Conservation (phyloP, 2,329 filamentous ascomycete genomes). For the Metarhizium brunneum region DNA sequence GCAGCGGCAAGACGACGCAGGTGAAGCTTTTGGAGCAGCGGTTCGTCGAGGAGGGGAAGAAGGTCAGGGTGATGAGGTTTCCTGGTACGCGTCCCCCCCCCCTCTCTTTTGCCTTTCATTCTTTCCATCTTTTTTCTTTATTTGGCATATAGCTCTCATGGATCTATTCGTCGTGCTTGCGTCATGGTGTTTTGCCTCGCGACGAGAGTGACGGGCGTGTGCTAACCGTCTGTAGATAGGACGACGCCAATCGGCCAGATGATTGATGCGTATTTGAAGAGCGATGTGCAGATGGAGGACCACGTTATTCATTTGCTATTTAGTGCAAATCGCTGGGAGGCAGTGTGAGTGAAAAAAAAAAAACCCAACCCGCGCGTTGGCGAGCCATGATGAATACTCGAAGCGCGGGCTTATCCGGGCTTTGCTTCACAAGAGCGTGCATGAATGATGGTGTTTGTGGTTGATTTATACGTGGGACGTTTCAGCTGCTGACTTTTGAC, state of each 20-base stretch:
- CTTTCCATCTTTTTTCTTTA: no score
- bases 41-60: constrained; percentile 37
- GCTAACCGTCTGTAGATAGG: constrained; percentile 46
- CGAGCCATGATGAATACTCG: no score
- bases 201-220: not conserved
- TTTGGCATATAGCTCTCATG: no score
- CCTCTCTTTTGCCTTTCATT: not conserved
- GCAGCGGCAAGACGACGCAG: constrained; percentile 89
- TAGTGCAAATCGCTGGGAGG: constrained; percentile 85
- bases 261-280: constrained; percentile 76
- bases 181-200: no score
- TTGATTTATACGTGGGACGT: not conserved
- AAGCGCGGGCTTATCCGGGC: no score
- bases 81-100: constrained; percentile 34
- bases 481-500: not conserved
- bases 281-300: constrained; percentile 65
- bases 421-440: no score
- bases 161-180: not conserved
- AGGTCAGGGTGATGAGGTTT: constrained; percentile 46
- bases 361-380: no score
- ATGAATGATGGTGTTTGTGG: no score
- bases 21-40: constrained; percentile 57
- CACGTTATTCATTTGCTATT: constrained; percentile 87
- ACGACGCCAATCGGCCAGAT: constrained; percentile 77
- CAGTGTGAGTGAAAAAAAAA: constrained; percentile 41